Conservation (phyloP, 2,329 filamentous ascomycete species). For the Aotearoamyces nothofagi region DNA sequence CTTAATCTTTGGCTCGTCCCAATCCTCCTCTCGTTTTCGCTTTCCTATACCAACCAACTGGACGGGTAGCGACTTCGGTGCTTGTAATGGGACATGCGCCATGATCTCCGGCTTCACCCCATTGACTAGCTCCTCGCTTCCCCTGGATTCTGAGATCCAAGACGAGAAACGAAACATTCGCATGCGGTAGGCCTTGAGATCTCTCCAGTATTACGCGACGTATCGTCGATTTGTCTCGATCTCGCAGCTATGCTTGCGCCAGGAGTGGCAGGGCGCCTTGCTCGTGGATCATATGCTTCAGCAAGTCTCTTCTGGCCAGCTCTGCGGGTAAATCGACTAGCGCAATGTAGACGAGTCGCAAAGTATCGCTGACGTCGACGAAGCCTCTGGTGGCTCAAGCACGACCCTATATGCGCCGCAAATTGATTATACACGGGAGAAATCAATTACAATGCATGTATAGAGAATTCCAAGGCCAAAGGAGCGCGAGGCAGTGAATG, state of each 20-base stretch:
- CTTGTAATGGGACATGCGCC: conserved; percentile 10
- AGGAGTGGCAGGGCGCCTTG: conserved; percentile 1
- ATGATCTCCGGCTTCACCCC: conserved; percentile 26
- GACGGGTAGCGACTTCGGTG: conserved; percentile 10
- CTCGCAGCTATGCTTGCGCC: conserved; percentile 1
- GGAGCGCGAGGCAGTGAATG: neutral
- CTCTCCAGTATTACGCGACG: conserved; percentile 1
- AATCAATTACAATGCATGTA: neutral
- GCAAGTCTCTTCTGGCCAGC: neutral
- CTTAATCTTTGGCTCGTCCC: conserved; percentile 14
- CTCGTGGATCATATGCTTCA: neutral
- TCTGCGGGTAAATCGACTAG: no score
- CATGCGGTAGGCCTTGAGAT: conserved; percentile 20
- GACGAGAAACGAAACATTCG: conserved; percentile 42
- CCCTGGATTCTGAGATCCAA: conserved; percentile 41
- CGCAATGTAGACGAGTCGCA: neutral
- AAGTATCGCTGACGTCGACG: no score
- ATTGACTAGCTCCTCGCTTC: conserved; percentile 34
- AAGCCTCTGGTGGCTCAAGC: no score
- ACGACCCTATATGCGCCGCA: neutral
- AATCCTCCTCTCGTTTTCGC: conserved; percentile 13
- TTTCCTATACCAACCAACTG: conserved; percentile 8
- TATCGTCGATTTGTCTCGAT: conserved; percentile 1
- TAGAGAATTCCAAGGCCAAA: neutral
- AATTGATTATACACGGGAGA: neutral